Percentiles rank a stretch among this genome's conserved stretches.
These are phyloP conservation scores for Polymyxa betae DNA, from an alignment of 208 protist species.

Conservation along the genomic window DNA sequence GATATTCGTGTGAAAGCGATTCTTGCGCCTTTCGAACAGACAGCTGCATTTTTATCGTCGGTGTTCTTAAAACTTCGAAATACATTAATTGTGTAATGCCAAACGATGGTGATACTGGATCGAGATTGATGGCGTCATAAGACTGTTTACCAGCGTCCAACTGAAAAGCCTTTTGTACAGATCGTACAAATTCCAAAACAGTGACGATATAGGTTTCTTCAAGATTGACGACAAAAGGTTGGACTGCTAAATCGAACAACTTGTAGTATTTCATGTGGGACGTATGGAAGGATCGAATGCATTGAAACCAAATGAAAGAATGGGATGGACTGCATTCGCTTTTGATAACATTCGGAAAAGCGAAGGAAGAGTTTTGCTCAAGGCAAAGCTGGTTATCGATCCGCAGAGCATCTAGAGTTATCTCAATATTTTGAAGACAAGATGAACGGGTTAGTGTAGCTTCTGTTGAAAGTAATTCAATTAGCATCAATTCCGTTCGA, in stretches of 20 bases:
- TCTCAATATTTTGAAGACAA: neutral
- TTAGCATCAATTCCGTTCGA: constrained; percentile 1
- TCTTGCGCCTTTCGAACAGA: constrained; percentile 4
- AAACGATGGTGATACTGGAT: neutral
- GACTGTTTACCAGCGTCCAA: neutral
- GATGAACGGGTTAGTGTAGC: neutral
- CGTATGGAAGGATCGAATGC: constrained; percentile 40
- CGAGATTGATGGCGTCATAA: neutral
- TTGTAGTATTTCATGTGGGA: constrained; percentile 42
- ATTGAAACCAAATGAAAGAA: constrained; percentile 6
- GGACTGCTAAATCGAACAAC: neutral
- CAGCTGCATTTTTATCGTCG: neutral
- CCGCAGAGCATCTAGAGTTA: neutral
- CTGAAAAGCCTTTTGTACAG: neutral
- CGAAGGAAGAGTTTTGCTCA: neutral
- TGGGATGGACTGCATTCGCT: neutral
- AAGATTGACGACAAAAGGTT: neutral
- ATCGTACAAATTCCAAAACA: neutral
- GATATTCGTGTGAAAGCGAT: constrained; percentile 9
- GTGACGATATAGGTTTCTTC: neutral
- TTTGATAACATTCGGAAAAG: neutral
- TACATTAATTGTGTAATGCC: neutral
- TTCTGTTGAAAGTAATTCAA: neutral
- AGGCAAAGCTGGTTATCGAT: constrained; percentile 17
- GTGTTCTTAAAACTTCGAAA: constrained; percentile 25